phyloP scores from a whole-genome alignment of 768 basidiomycete genomes.

The Pulveroboletus sp. region DNA sequence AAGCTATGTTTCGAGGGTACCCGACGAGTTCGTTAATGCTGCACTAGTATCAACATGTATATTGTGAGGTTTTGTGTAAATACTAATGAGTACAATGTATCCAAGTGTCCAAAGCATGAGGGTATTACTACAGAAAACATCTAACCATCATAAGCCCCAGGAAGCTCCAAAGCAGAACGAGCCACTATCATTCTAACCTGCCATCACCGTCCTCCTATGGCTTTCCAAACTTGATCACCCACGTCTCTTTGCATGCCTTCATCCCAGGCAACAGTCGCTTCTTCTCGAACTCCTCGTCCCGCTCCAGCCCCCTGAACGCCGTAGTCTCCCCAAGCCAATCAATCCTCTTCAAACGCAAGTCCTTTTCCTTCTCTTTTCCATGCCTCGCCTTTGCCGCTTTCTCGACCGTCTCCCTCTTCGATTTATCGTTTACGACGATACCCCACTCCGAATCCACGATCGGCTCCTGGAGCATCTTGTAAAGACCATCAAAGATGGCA shows the following conservation, averaged over 20 bases:
- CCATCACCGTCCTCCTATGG: constrained; percentile 10
- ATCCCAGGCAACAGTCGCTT: constrained; percentile 47
- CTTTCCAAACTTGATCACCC: constrained; percentile 51
- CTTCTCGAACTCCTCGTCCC: constrained; percentile 55
- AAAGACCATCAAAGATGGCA: constrained; percentile 54
- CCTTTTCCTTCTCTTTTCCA: constrained; percentile 31
- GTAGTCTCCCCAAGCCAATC: constrained; percentile 62
- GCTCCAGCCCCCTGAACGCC: constrained; percentile 61
- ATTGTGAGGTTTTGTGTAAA: too few relatives aligned
- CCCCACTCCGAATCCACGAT: constrained; percentile 72
- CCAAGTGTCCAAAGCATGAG: not conserved
- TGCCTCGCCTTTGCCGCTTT: constrained; percentile 49
- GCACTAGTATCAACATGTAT: too few relatives aligned
- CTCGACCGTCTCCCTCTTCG: constrained; percentile 43
- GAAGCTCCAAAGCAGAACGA: not conserved
- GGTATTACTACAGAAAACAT: not conserved
- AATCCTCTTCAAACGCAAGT: constrained; percentile 47
- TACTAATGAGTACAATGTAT: not conserved
- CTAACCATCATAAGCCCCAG: not conserved
- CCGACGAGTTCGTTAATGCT: too few relatives aligned
- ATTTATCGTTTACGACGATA: constrained; percentile 43
- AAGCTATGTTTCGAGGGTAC: too few relatives aligned
- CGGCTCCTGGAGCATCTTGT: constrained; percentile 47
- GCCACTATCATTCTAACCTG: not conserved
- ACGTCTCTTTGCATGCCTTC: constrained; percentile 48